Percentiles rank a stretch among this genome's conserved stretches.
phyloP scores from a whole-genome alignment of 306 rosid genomes.

The Argentina anserina region DNA sequence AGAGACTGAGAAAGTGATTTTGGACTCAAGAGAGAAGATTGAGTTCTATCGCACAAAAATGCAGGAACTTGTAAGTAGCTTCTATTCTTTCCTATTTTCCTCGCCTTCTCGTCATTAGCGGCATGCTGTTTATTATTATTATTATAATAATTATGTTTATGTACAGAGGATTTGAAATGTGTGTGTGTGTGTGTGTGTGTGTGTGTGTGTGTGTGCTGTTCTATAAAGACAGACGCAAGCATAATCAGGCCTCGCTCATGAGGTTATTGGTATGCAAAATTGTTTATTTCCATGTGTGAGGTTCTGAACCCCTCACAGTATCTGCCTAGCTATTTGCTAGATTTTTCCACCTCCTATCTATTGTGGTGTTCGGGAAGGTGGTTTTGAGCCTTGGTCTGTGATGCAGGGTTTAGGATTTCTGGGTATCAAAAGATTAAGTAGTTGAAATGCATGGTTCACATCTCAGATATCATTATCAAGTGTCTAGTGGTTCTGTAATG shows the following conservation, averaged over 20 bases:
- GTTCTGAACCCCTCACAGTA: neutral
- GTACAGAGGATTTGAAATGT: neutral
- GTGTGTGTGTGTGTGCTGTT: too few species aligned
- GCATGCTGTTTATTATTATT: neutral
- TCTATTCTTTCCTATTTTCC: slow-evolving; percentile 26
- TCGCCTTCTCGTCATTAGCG: slow-evolving; percentile 5
- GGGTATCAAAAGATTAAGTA: neutral
- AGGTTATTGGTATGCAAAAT: neutral
- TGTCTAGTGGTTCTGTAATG: slow-evolving; percentile 10
- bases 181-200: neutral
- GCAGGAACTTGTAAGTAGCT: slow-evolving; percentile 91
- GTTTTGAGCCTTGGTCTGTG: neutral
- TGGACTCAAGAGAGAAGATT: slow-evolving; percentile 90
- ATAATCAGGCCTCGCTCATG: slow-evolving; percentile 3
- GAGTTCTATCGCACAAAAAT: slow-evolving; percentile 77
- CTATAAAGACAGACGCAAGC: neutral
- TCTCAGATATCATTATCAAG: neutral
- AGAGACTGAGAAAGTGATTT: slow-evolving; percentile 44
- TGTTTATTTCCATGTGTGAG: neutral
- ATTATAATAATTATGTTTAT: too few species aligned
- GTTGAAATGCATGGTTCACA: neutral
- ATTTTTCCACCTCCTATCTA: neutral
- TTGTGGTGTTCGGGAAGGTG: neutral
- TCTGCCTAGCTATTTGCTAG: neutral
- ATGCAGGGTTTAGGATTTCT: neutral